Base-by-base conservation (phyloP, 495 filamentous ascomycete species). In the Neurospora sp. region DNA sequence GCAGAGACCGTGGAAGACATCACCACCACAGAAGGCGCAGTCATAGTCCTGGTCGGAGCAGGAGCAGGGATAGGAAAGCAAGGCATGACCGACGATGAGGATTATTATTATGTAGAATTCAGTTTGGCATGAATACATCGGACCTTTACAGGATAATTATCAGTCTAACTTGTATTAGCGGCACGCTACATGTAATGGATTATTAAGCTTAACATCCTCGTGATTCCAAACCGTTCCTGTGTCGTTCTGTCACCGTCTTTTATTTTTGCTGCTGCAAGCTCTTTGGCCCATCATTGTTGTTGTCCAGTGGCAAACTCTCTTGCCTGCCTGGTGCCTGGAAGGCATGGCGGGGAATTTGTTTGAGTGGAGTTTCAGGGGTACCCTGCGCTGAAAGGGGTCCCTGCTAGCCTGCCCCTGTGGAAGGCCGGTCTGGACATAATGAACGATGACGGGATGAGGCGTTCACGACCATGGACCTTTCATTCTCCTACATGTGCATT, bases 31-130 rank as follows among this genome's bases (percentile, higher is more conserved):
- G 68, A 10, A 71, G 61, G 68, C 74, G 73, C 42, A 69, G 70
- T 17, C 40, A 14, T 59, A 71, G 39, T 48, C 70, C 79, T 40
- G 82, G 79, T 68, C 75, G 74, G 40, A 83, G 80, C 61, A 74
- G 76, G 69, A 78, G 75, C 45, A 71, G 79, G 69, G 76, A 72
- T 40, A 44, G 39, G 17, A 45, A 70, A 40, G 75, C 53, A 14
- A 65, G 53, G 27, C 27, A 65, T 65, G 53, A 35, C 27, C 12
- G 53, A 17, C 53, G 53, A 65, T 35, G 27, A 65, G 22, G 14
- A 3, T 16, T 37, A 16, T 16, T 35, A 16, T 65, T 37, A 37
- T 5, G 35, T 14, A 35, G 22, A 31, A 65, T 65, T 17, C 5
- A 14, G 4, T 59, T 22, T 53, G 45, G 4, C 20, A 53, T 27